These are phyloP conservation scores for Aspergillus texensis DNA, from an alignment of 2,329 filamentous ascomycete genomes.

Conservation along the genomic window DNA sequence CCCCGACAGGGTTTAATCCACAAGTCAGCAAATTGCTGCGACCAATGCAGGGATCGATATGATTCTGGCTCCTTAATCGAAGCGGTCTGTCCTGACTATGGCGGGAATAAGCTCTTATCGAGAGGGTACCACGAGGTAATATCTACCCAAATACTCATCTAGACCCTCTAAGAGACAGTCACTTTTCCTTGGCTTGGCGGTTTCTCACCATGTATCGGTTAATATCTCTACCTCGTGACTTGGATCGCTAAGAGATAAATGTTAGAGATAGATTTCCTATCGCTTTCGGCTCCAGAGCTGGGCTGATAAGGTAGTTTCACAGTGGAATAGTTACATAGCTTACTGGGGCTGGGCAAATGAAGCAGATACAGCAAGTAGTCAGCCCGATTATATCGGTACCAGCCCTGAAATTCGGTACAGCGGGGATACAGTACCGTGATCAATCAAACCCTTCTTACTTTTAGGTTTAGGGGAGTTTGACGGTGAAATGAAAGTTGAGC, in stretches of 20 bases:
- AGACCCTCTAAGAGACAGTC: background rate
- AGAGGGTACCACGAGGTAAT: background rate
- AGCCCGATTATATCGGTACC: background rate
- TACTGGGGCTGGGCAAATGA: background rate
- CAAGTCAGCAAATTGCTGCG: conserved; percentile 1
- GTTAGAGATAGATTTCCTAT: background rate
- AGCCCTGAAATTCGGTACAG: background rate
- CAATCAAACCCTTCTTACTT: background rate
- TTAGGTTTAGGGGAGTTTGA: background rate
- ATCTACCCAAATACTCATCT: background rate
- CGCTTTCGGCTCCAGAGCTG: background rate
- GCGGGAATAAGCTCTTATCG: background rate
- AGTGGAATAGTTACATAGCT: background rate
- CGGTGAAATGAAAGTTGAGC: background rate
- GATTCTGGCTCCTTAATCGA: background rate
- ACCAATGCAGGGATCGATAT: background rate
- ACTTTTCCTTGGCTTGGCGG: background rate
- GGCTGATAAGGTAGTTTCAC: background rate
- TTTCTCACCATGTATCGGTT: background rate
- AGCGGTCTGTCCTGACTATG: background rate
- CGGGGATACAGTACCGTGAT: background rate
- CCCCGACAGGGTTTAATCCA: conserved; percentile 1
- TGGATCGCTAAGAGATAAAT: background rate
- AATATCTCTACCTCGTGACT: background rate
- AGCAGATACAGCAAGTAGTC: background rate